A percentile compares a stretch with the other conserved stretches of the same genome.
phyloP scores from a whole-genome alignment of 2,329 filamentous ascomycete species.

The Myriosclerotinia scirpicola region DNA sequence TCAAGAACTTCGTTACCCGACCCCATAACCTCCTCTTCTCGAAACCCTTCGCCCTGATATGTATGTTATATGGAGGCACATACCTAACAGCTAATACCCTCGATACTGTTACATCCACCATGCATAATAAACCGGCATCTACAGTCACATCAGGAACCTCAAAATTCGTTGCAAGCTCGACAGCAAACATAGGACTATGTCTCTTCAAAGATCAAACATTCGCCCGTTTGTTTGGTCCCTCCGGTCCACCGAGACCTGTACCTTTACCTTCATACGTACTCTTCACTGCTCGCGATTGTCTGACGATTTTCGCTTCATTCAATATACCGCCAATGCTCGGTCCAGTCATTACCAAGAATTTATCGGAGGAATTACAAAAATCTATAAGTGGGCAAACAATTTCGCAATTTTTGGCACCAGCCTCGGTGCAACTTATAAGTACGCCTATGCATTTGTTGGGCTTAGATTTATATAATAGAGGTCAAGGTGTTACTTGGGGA shows the following conservation, averaged over 20 bases:
- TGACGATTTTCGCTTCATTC: constrained; percentile 91
- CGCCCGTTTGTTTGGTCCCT: constrained; percentile 75
- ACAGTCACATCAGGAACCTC: constrained; percentile 69
- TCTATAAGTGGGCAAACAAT: constrained; percentile 56
- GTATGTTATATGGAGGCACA: constrained; percentile 79
- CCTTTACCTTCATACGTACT: constrained; percentile 71
- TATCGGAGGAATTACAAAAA: constrained; percentile 54
- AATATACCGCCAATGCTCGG: constrained; percentile 81
- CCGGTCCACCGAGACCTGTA: constrained; percentile 55
- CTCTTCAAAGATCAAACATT: constrained; percentile 90
- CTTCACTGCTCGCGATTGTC: constrained; percentile 78
- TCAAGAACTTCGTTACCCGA: constrained; percentile 55
- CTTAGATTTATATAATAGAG: constrained; percentile 80
- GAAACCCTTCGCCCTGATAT: constrained; percentile 68
- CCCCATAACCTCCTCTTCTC: constrained; percentile 63
- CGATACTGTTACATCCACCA: constrained; percentile 73
- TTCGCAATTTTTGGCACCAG: constrained; percentile 80
- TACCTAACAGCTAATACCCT: constrained; percentile 86
- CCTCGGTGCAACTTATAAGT: constrained; percentile 72
- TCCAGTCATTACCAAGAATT: constrained; percentile 59
- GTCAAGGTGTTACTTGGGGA: constrained; percentile 46
- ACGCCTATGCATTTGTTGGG: constrained; percentile 86
- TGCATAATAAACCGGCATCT: constrained; percentile 55
- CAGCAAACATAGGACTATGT: constrained; percentile 82
- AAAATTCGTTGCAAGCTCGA: constrained; percentile 79